Percentiles rank a stretch among this genome's conserved stretches.
These are phyloP conservation scores for Polyporus tsugae DNA, from an alignment of 1,284 basidiomycete genomes.

Conservation along the genomic window DNA sequence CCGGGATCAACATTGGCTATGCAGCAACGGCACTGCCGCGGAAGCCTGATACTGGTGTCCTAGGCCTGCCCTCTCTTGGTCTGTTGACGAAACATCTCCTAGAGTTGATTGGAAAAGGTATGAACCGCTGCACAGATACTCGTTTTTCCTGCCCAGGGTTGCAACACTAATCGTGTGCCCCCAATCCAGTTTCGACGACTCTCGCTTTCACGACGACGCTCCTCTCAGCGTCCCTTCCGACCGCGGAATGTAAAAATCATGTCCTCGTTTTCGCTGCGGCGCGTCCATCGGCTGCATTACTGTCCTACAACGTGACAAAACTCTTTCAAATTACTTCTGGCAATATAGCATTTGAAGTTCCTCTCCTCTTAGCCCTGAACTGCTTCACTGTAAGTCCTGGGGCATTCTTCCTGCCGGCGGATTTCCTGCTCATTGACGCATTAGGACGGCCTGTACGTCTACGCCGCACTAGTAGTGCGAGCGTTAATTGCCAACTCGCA, in stretches of 20 bases:
- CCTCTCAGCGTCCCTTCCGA: not conserved
- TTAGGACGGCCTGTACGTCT: not conserved
- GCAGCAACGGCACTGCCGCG: not conserved
- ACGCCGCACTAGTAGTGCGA: not conserved
- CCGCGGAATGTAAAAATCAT: not conserved
- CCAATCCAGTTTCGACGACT: not conserved
- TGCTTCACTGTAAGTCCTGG: not conserved
- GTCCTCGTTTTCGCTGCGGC: not conserved
- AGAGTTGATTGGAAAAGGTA: not conserved
- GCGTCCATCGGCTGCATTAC: not conserved
- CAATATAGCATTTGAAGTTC: not conserved
- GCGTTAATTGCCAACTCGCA: not conserved
- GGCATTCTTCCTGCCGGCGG: too few relatives aligned
- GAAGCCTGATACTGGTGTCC: too few relatives aligned
- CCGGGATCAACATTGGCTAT: not conserved
- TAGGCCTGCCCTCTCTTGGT: not conserved
- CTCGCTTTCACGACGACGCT: slow-evolving; percentile 3
- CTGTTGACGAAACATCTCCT: not conserved
- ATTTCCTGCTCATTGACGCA: not conserved
- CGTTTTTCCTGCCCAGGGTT: too few relatives aligned
- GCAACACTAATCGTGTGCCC: not conserved
- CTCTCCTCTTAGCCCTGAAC: not conserved
- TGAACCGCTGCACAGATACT: not conserved
- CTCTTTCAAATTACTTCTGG: not conserved
- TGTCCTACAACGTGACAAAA: not conserved